Conservation (phyloP, 192 early-diverging fungal genomes). For the Martensiomyces pterosporus region DNA sequence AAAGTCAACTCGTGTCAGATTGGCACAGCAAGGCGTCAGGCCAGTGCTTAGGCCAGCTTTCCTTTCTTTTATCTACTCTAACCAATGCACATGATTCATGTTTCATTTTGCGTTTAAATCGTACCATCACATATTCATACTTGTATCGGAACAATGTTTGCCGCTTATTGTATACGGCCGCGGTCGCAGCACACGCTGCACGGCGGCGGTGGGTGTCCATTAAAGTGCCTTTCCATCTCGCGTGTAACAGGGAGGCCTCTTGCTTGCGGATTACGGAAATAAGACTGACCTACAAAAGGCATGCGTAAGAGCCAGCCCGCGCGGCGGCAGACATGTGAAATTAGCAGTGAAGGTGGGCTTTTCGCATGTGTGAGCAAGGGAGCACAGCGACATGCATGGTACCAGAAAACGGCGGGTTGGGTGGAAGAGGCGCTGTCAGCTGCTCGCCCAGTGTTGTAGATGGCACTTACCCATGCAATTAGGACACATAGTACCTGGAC, state of each 20-base stretch:
- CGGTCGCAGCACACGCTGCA: slow-evolving; percentile 25
- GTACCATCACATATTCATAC: slow-evolving; percentile 1
- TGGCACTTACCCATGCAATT: slow-evolving; percentile 12
- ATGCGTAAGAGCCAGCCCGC: too few species aligned
- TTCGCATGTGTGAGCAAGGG: too few species aligned
- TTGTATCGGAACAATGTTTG: too few species aligned
- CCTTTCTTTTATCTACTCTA: slow-evolving; percentile 1
- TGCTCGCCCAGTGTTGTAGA: too few species aligned
- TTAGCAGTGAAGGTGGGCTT: too few species aligned
- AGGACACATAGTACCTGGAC: slow-evolving; percentile 25
- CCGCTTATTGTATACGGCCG: slow-evolving; percentile 17
- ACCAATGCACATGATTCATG: background rate
- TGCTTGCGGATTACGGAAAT: slow-evolving; percentile 23
- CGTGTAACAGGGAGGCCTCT: slow-evolving; percentile 1
- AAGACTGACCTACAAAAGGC: slow-evolving; percentile 29
- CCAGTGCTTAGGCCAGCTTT: slow-evolving; percentile 4
- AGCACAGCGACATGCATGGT: too few species aligned
- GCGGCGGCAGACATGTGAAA: too few species aligned
- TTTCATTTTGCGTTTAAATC: background rate
- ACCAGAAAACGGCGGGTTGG: too few species aligned
- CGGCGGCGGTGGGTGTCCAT: slow-evolving; percentile 24
- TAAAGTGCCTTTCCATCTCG: slow-evolving; percentile 19
- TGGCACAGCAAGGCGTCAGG: slow-evolving; percentile 66
- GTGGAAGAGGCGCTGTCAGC: too few species aligned
- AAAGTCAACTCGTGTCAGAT: slow-evolving; percentile 92